Evolutionary conservation across 2,329 filamentous ascomycete genomes (phyloP), one percentile per base, ranked within the genome.

Genomic region (Phyllosticta ampelicida): DNA sequence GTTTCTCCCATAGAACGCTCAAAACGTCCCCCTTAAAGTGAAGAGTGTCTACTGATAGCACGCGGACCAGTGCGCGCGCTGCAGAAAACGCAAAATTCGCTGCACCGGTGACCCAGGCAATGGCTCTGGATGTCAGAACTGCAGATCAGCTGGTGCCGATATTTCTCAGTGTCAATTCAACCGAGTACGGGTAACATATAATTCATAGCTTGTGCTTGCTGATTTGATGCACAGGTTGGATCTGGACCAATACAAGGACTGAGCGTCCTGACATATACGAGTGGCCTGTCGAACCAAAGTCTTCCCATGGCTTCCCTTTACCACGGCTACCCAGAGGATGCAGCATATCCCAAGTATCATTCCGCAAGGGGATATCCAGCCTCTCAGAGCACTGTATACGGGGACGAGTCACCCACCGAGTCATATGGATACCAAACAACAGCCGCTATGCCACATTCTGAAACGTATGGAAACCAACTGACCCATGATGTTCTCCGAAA

Each of bases 81-180:
- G 92, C 73, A 84, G 92, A 61, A 91, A 92, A 75, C 83, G 92
- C 60, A 97, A 97, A 78, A 97, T 97, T 66, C 86, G 89, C 65
- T 97, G 92, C 75, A 95, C 88, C 67, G 92, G 92, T 50, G 90
- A 96, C 68, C 78, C 80, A 30, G 87, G 87, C 29, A 83, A 86
- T 66, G 87, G 86, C n/a, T 74, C 77, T 48, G 84, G 86, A n/a
- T 97, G 92, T 72, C 77, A 80, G 10, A 95, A 91, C 71, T 97
- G 92, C 76, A 86, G 84, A 66, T 83, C 78, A 61, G 86, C 91
- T 55, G 86, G 87, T 11, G 76, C 80, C 23, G 81, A 85, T 20
- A 76, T 74, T 55, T 70, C 64, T 2, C 67, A 79, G 5, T 96
- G 92, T 69, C 82, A 86, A 59, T 96, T 95, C 67, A 77, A 95